Evolutionary conservation across 495 filamentous ascomycete species (phyloP), one percentile per base, ranked within the genome.

Genomic region (Endocarpon pusillum): DNA sequence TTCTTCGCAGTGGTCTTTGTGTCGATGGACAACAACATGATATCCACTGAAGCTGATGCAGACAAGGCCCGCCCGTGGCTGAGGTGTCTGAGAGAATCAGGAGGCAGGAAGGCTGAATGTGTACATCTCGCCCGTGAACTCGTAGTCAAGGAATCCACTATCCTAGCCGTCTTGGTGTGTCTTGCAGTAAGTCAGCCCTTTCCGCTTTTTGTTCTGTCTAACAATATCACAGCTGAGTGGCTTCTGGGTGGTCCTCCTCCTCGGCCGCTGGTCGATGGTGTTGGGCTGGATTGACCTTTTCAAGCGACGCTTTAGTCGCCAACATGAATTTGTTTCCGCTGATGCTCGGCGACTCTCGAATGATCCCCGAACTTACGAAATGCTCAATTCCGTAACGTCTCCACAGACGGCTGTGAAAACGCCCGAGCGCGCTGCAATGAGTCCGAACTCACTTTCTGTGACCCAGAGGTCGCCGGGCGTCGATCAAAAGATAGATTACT

Each of bases 1-100:
- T 86, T 91, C 62, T 87, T 96, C 48, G 74, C 84, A 6, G 67
- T 91, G 14, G 67, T 93, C 36, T 96, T 94, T 53, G 72, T 96
- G 37, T 75, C 78, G 45, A 65, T 92, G 42, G 80, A 97, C 52
- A 69, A 67, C 28, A 69, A 77, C 4, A 61, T 78, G 6, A 51
- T 67, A 31, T 48, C 64, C 20, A 70, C 71, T 3, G 51, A 55
- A 10, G 47, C 61, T 16, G 62, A 84, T 48, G 39, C 64, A 0
- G 41, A 41, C 1, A 66, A 71, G 29, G 69, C 73, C 3, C 38
- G 52, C 23, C 61, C 67, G 0, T 96, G 84, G 82, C 48, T 89
- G 1, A n/a, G 42, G 1, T 96, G 89, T 46, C 61, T 94, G 22
- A 51, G 67, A 3, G 11, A 45, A 2, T 63, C 54, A n/a, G 44